These are phyloP conservation scores for Tylopilus rubrobrunneus DNA, from an alignment of 768 basidiomycete species.

Conservation along the genomic window DNA sequence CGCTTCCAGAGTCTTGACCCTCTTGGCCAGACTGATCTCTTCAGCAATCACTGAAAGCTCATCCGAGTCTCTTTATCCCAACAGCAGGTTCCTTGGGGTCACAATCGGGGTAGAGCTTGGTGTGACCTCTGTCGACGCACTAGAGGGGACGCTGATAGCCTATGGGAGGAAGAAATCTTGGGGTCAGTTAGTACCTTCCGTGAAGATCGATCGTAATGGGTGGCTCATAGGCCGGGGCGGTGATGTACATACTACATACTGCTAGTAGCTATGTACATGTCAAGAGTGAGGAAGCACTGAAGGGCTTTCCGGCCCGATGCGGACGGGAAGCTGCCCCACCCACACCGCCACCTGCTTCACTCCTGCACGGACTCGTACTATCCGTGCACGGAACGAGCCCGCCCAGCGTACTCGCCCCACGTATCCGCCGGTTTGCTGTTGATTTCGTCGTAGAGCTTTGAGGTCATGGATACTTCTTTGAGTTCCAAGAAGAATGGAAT, in stretches of 20 bases:
- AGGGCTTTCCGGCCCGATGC: too few relatives aligned
- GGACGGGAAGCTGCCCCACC: too few relatives aligned
- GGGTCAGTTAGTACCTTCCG: too few relatives aligned
- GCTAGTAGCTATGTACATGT: too few relatives aligned
- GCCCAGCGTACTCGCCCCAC: constrained; percentile 88
- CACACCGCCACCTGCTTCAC: too few relatives aligned
- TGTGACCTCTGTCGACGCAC: constrained; percentile 1
- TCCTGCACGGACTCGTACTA: too few relatives aligned
- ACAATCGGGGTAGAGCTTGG: constrained; percentile 24
- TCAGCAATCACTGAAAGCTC: constrained; percentile 3
- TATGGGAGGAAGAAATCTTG: constrained; percentile 41
- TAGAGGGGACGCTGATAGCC: constrained; percentile 32
- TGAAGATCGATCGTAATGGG: too few relatives aligned
- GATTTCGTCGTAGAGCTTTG: constrained; percentile 73
- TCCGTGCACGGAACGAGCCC: constrained; percentile 78
- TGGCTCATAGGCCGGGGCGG: too few relatives aligned
- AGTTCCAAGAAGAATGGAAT: constrained; percentile 40
- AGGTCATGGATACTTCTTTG: constrained; percentile 59
- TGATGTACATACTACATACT: too few relatives aligned
- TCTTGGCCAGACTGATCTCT: constrained; percentile 34
- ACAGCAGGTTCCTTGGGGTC: constrained; percentile 30
- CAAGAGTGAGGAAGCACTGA: too few relatives aligned
- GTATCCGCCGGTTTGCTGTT: constrained; percentile 52
- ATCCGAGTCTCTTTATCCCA: constrained; percentile 17
- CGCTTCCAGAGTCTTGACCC: too few relatives aligned